phyloP scores from a whole-genome alignment of 2,329 filamentous ascomycete genomes.

The Amauroascus verrucosus region DNA sequence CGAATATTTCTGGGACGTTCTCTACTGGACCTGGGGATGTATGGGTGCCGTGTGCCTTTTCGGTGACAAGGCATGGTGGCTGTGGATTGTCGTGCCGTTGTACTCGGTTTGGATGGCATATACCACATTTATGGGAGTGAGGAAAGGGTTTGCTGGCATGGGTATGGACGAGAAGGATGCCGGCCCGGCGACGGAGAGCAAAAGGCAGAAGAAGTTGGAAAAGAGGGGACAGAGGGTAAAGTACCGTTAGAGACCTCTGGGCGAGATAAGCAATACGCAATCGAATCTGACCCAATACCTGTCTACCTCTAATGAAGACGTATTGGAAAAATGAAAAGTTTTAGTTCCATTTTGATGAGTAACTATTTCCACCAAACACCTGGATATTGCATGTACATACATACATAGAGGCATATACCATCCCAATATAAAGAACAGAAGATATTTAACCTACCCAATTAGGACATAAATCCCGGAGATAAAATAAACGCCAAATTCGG shows the following conservation, averaged over 20 bases:
- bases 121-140: conserved; percentile 40
- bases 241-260: conserved; percentile 28
- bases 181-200: conserved; percentile 33
- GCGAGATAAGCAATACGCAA: not conserved
- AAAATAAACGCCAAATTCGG: not conserved
- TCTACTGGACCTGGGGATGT: conserved; percentile 87
- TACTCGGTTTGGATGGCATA: conserved; percentile 41
- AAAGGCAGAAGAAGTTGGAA: conserved; percentile 45
- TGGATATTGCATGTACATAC: not conserved
- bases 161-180: conserved; percentile 31
- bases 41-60: conserved; percentile 61
- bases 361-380: not conserved
- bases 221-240: conserved; percentile 39
- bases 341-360: not conserved
- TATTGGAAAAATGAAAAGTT: not conserved
- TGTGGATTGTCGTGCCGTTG: conserved; percentile 44
- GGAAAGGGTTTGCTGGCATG: conserved; percentile 25
- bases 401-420: not conserved
- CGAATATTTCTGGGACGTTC: conserved; percentile 94
- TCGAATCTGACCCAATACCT: not conserved
- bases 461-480: not conserved
- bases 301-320: not conserved
- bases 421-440: not conserved
- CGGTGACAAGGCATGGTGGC: conserved; percentile 69
- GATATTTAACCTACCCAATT: not conserved